Evolutionary conservation across 441 rosid genomes (phyloP), one percentile per base, ranked within the genome.

Genomic region (Pelargonium fulgidum): DNA sequence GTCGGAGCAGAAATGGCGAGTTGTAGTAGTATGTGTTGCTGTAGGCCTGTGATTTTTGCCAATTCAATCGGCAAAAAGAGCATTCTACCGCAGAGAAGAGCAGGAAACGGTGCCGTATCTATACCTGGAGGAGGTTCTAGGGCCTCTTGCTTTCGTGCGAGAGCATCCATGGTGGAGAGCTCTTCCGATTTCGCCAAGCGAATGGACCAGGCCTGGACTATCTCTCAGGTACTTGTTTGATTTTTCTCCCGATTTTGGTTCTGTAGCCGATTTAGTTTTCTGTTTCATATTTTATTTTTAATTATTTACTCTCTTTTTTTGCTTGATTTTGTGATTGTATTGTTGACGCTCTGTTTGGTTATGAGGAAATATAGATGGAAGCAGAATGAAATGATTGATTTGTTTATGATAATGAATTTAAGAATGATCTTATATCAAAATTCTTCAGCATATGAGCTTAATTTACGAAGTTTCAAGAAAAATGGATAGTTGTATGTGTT

Each of bases 121-220:
- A 61, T 76, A 13, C 61, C 72, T 8, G 39, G 62, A 33, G 72
- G 66, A 52, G 67, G n/a, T 54, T 59, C 68, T 22, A 52, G 77
- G 75, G 66, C 41, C 44, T 58, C 47, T 33, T 24, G 68, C 10
- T 79, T 84, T 16, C 20, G 10, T 16, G 3, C 20, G 8, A 83
- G 77, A 69, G 91, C 96, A 76, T 93, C 94, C 3, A 68, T 70
- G 69, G 85, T 93, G 39, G 92, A 81, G 68, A 89, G 86, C 72
- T 90, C 97, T 44, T 85, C 92, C 5, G 78, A 85, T 78, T 91
- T 90, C 82, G 76, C 61, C 17, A 88, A 84, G 81, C 92, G 94
- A 39, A 85, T 85, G 83, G 98, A 93, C 70, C 92, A 81, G 71
- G 91, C 94, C 17, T 90, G 94, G 97, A 44, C 81, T 69, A 86